Evolutionary conservation across 1,284 basidiomycete genomes (phyloP).

Genomic region (Golubevia sp.): DNA sequence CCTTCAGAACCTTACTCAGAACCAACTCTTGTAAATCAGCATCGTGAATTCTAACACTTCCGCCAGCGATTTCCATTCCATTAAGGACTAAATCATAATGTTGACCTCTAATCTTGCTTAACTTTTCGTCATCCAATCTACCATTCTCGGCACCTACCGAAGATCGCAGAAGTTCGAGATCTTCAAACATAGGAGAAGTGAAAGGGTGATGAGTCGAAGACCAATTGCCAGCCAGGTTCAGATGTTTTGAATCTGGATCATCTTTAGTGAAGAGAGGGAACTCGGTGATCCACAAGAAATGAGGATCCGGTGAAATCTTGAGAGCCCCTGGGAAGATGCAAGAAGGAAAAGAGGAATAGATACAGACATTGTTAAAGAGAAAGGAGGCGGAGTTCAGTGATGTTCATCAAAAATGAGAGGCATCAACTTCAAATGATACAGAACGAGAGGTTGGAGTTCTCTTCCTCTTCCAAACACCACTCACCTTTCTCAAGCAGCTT

Average conservation of each 20-base stretch:
- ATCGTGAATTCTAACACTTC: slow-evolving; percentile 90
- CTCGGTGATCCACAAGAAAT: slow-evolving; percentile 92
- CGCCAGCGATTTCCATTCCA: slow-evolving; percentile 90
- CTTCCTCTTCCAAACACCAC: too few relatives aligned
- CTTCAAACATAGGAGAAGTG: slow-evolving; percentile 90
- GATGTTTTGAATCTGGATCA: slow-evolving; percentile 82
- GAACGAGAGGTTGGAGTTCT: not conserved
- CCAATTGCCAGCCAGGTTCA: slow-evolving; percentile 79
- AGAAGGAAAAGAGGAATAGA: not conserved
- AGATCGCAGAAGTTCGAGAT: slow-evolving; percentile 70
- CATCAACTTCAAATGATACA: not conserved
- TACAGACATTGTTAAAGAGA: not conserved
- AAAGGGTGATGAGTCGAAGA: slow-evolving; percentile 92
- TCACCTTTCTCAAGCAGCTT: slow-evolving; percentile 71
- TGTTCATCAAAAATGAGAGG: not conserved
- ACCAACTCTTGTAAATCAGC: slow-evolving; percentile 81
- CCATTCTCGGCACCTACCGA: not conserved
- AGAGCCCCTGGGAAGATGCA: slow-evolving; percentile 66
- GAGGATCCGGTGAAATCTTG: slow-evolving; percentile 69
- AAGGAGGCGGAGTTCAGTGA: not conserved
- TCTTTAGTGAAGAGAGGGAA: slow-evolving; percentile 90
- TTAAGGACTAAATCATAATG: slow-evolving; percentile 97
- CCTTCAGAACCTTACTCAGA: slow-evolving; percentile 77
- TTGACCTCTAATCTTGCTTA: slow-evolving; percentile 73
- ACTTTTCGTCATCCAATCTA: not conserved